Base-by-base conservation (phyloP, 1,284 basidiomycete species). In the Irpex sp. region DNA sequence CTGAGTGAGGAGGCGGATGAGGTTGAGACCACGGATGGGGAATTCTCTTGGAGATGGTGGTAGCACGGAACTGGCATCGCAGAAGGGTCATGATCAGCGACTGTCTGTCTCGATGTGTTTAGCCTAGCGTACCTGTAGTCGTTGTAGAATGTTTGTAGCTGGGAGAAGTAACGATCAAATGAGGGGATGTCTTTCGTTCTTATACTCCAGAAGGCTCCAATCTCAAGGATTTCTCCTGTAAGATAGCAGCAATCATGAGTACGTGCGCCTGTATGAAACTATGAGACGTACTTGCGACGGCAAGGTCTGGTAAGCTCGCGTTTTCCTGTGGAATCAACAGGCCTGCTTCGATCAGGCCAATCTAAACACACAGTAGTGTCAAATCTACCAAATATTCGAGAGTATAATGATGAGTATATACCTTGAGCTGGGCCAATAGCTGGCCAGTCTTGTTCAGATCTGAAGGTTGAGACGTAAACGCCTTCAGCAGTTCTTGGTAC, bases 101-200 rank as follows among this genome's bases (percentile, higher is more conserved):
- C 6, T 9, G 36, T 9, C 9, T 11, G 17, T 59, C 44, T 36
- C 34, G 44, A 37, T 19, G 2, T 2, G 9, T 2, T 17, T 52
- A 26, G 0, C 49, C 21, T 54, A n/a, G 66, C 77, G 64, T 66
- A 89, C 92, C 85, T 84, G 74, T 90, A 92, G 76, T 97, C 95
- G 61, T 88, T 89, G 79, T 98, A 98, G 80, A 96, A 98, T 0
- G 92, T 90, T 69, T 92, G 89, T 4, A 99, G 84, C 73, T 97
- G 93, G 13, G 93, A 90, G 76, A 97, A 95, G 77, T 98, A 99
- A 67, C 96, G 88, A 74, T 97, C 94, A 74, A 99, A 99, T 0
- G 93, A 91, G 52, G 93, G 88, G 11, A 97, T 87, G 75, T 98
- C 94, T 73, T 88, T 86, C 66, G 88, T 85, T 52, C 94, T 85